Evolutionary conservation across 2,329 filamentous ascomycete species (phyloP).

Genomic region (Penicillium sp.): DNA sequence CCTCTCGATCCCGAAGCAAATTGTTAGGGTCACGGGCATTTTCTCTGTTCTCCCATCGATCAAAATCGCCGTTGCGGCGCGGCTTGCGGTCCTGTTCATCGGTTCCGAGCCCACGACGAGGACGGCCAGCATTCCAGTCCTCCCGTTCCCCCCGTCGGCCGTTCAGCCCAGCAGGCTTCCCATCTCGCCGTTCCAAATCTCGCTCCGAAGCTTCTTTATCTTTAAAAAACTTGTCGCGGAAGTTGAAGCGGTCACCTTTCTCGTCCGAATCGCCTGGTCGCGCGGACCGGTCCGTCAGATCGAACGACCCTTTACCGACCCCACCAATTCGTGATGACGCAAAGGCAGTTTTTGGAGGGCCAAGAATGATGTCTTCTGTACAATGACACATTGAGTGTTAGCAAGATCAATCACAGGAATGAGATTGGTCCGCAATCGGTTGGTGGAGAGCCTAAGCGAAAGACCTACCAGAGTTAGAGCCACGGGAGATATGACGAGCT

Average conservation of each 20-base stretch:
- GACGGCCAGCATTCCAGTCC: slow-evolving; percentile 45
- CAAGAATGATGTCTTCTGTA: slow-evolving; percentile 80
- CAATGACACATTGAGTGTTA: slow-evolving; percentile 33
- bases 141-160: slow-evolving; percentile 44
- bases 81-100: slow-evolving; percentile 46
- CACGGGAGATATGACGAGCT: slow-evolving; percentile 48
- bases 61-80: slow-evolving; percentile 47
- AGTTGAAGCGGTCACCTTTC: slow-evolving; percentile 65
- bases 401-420: slow-evolving; percentile 7
- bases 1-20: slow-evolving; percentile 56
- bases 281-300: slow-evolving; percentile 47
- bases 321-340: slow-evolving; percentile 65
- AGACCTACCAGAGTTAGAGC: slow-evolving; percentile 51
- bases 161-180: slow-evolving; percentile 34
- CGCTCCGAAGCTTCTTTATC: slow-evolving; percentile 39
- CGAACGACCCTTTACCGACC: slow-evolving; percentile 47
- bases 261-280: slow-evolving; percentile 58
- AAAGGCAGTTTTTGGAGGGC: slow-evolving; percentile 82
- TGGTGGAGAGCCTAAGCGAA: slow-evolving; percentile 17
- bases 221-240: slow-evolving; percentile 53
- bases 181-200: slow-evolving; percentile 43
- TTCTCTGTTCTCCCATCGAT: slow-evolving; percentile 46
- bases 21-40: slow-evolving; percentile 56
- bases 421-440: neutral
- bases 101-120: slow-evolving; percentile 42